A percentile compares a stretch with the other conserved stretches of the same genome.
These are phyloP conservation scores for Panicum miliaceum DNA, from an alignment of 176 grass and related monocot genomes.

Conservation along the genomic window DNA sequence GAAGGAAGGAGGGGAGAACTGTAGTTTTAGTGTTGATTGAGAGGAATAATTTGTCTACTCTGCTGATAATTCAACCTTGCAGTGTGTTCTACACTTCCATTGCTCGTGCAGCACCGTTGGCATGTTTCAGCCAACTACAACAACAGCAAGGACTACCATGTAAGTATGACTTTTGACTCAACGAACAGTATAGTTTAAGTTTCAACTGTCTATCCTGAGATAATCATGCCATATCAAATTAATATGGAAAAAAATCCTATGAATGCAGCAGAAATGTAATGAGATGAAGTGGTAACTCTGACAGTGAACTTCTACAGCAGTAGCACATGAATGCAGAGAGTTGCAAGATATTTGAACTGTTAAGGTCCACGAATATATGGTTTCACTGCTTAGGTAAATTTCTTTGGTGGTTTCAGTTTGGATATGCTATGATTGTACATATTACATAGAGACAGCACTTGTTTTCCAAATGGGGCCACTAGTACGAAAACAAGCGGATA, in stretches of 20 bases:
- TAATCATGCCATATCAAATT: background rate
- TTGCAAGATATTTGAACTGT: background rate
- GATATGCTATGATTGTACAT: background rate
- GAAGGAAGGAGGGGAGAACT: background rate
- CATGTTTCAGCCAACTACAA: background rate
- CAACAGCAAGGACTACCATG: background rate
- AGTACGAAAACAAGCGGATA: background rate
- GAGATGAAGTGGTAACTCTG: background rate
- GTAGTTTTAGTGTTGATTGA: background rate
- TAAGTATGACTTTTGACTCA: conserved; percentile 15
- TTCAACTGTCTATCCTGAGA: background rate
- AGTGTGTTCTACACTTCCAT: background rate
- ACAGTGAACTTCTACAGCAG: conserved; percentile 1
- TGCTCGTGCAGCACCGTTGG: background rate
- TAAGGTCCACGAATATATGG: background rate
- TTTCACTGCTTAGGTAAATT: background rate
- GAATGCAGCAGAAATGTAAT: background rate
- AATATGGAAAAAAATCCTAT: background rate
- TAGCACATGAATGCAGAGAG: background rate
- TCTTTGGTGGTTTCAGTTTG: background rate
- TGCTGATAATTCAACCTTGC: background rate
- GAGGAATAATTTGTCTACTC: background rate
- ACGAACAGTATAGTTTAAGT: conserved; percentile 14
- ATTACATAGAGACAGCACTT: background rate
- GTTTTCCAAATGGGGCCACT: background rate